A percentile compares a stretch with the other conserved stretches of the same genome.
Evolutionary conservation across 139 green algal genomes (phyloP).

Genomic region (Auxenochlorella pyrenoidosa): DNA sequence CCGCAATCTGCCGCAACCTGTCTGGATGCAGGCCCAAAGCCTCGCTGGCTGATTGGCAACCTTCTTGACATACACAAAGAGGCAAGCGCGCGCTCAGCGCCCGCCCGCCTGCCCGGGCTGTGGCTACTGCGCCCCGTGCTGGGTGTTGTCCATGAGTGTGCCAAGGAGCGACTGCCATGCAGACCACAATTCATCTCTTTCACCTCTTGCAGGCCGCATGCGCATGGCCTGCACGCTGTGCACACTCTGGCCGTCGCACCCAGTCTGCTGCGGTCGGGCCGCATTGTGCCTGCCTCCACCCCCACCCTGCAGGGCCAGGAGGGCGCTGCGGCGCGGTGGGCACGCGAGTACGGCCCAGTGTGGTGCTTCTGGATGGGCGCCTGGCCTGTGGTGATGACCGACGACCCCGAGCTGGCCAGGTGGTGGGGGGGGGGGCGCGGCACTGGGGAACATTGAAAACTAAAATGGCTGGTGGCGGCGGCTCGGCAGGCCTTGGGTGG

Average conservation of each 20-base stretch:
- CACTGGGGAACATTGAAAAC: too few relatives aligned
- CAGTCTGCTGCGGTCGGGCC: too few relatives aligned
- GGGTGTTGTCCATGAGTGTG: too few relatives aligned
- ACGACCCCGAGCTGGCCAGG: slow-evolving; percentile 3
- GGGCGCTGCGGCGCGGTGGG: background rate
- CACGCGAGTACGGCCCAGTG: background rate
- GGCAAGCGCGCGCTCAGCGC: background rate
- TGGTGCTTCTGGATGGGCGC: slow-evolving; percentile 3
- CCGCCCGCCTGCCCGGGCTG: background rate
- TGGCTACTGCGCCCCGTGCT: too few relatives aligned
- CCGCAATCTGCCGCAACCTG: background rate
- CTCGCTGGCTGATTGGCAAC: slow-evolving; percentile 7
- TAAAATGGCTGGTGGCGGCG: too few relatives aligned
- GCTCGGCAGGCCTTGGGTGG: too few relatives aligned
- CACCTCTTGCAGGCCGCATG: too few relatives aligned
- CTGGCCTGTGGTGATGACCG: background rate
- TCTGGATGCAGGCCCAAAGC: background rate
- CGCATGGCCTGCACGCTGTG: too few relatives aligned
- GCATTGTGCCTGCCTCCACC: background rate
- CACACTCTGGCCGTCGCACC: too few relatives aligned
- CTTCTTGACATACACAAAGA: slow-evolving; percentile 4
- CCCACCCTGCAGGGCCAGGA: background rate
- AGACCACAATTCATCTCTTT: too few relatives aligned
- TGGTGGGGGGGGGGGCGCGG: background rate
- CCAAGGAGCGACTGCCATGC: too few relatives aligned